Base-by-base conservation (phyloP, 495 filamentous ascomycete genomes). In the Neurospora sp. region DNA sequence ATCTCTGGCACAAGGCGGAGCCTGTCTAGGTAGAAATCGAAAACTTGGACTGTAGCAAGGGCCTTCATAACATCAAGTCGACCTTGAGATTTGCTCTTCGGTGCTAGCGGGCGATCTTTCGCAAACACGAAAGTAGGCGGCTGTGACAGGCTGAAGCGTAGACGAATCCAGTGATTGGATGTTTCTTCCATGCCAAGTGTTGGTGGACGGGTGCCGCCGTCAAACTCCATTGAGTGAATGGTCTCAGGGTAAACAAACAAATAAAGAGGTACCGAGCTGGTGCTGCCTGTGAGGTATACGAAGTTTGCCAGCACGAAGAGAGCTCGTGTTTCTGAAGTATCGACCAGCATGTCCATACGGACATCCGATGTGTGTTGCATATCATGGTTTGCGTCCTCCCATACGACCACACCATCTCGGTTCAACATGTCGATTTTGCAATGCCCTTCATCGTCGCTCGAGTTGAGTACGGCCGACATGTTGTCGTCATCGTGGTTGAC, bases 401-500 rank as follows among this genome's bases (percentile, higher is more conserved):
- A 73, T 18, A 8, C 27, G 0, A 46, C 14, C 72, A 73, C 72
- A n/a, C 54, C 37, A 7, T 2, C n/a, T 1, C 72, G 62, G n/a
- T 37, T 38, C 7, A n/a, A 20, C 39, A 70, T 2, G 14, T 73
- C 2, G 23, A 73, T 49, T 3, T 70, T 70, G 72, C 72, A 73
- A 4, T 46, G 62, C 14, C 16, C 49, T 73, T 73, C 72, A 49
- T 73, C 62, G 72, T 73, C 72, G 60, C 38, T 70, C 27, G 38
- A 73, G 9, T 73, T 39, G 60, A 35, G 6, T 3, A 10, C 23
- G 16, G n/a, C 5, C 39, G 11, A 7, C 0, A 39, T 5, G 11
- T 60, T 16, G 66, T 12, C 12, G 20, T 70, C 62, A 37, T 73
- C 66, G n/a, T 0, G 72, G 40, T 70, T 44, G 39, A 46, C 10